Evolutionary conservation across 352 stramenopile species (phyloP).

Genomic region (Globisporangium recalcitrans): DNA sequence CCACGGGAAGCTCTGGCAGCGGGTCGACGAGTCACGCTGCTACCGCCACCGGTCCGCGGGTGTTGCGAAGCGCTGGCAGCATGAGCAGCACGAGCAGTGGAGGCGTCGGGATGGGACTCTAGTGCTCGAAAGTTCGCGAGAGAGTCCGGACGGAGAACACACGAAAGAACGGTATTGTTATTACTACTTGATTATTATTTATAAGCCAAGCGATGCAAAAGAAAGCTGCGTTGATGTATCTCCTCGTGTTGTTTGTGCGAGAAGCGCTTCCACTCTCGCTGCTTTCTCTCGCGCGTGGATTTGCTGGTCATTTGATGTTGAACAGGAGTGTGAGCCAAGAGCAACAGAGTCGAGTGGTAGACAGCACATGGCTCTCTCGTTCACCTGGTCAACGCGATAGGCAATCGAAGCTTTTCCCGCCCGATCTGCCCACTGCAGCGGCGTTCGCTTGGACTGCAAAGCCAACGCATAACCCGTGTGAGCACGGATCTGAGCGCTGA

Average conservation of each 20-base stretch:
- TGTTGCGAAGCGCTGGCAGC: constrained; percentile 60
- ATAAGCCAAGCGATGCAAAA: constrained; percentile 37
- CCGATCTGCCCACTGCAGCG: constrained; percentile 63
- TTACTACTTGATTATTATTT: constrained; percentile 33
- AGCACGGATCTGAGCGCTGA: neutral
- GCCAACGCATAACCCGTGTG: neutral
- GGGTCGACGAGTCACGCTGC: constrained; percentile 11
- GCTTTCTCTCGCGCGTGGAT: constrained; percentile 40
- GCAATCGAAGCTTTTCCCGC: constrained; percentile 63
- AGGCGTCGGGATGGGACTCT: constrained; percentile 3
- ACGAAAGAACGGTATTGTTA: constrained; percentile 3
- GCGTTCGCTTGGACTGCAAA: constrained; percentile 49
- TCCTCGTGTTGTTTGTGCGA: neutral
- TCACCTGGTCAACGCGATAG: constrained; percentile 70
- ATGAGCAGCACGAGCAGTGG: constrained; percentile 50
- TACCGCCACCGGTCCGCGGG: constrained; percentile 26
- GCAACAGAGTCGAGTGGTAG: too few species aligned
- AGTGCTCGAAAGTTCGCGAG: neutral
- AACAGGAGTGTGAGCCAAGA: neutral
- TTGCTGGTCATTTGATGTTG: constrained; percentile 23
- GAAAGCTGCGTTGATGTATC: constrained; percentile 15
- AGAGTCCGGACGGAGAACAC: constrained; percentile 4
- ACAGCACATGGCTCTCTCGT: too few species aligned
- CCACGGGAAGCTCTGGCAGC: constrained; percentile 33
- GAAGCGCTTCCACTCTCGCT: constrained; percentile 9